Evolutionary conservation across 331 rosid genomes (phyloP).

Genomic region (Rosa hybrid): DNA sequence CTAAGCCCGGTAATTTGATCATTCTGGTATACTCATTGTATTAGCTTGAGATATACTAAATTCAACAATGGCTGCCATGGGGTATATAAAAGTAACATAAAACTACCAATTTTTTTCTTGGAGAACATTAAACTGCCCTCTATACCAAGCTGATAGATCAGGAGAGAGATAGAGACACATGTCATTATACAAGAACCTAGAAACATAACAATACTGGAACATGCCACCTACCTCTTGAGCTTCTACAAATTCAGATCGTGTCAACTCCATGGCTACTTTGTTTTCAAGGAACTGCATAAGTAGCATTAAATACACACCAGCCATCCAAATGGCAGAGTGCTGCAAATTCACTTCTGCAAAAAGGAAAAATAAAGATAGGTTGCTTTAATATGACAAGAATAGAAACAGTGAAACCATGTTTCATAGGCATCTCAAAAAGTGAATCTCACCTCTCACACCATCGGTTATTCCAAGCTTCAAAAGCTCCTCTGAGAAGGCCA

Average conservation of each 20-base stretch:
- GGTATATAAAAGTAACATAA: background rate
- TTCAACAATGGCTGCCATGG: background rate
- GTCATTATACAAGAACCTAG: background rate
- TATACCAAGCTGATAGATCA: background rate
- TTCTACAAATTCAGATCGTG: slow-evolving; percentile 86
- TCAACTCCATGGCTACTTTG: slow-evolving; percentile 93
- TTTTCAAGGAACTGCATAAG: slow-evolving; percentile 96
- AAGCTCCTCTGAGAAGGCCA: slow-evolving; percentile 65
- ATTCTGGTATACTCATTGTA: background rate
- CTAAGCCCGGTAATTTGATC: background rate
- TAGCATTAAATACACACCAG: slow-evolving; percentile 93
- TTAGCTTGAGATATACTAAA: background rate
- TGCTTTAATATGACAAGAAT: slow-evolving; percentile 12
- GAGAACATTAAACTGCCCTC: background rate
- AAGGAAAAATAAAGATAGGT: slow-evolving; percentile 33
- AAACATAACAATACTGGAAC: slow-evolving; percentile 20
- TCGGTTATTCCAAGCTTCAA: slow-evolving; percentile 90
- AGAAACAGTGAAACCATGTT: slow-evolving; percentile 18
- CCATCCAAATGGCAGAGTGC: slow-evolving; percentile 97
- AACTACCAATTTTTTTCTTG: background rate
- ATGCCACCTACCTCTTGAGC: slow-evolving; percentile 83
- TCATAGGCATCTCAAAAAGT: slow-evolving; percentile 20
- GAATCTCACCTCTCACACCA: slow-evolving; percentile 77
- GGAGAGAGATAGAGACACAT: background rate
- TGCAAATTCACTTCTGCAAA: slow-evolving; percentile 87